phyloP scores from a whole-genome alignment of 768 basidiomycete genomes.

The Russula lepida region DNA sequence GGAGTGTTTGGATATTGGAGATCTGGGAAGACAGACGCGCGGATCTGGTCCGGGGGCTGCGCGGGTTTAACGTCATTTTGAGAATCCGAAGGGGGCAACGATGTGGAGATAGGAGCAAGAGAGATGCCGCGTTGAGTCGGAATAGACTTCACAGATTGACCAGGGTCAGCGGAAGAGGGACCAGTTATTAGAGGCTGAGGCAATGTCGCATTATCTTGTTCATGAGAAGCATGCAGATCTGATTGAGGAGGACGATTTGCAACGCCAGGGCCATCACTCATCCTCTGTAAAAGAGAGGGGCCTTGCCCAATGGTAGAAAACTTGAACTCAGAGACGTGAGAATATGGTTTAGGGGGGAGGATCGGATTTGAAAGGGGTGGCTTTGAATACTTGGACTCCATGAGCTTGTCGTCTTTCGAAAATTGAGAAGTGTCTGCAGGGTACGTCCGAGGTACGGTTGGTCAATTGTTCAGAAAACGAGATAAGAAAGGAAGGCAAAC shows the following conservation, averaged over 20 bases:
- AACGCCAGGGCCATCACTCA: not conserved
- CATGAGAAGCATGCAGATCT: not conserved
- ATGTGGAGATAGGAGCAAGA: not conserved
- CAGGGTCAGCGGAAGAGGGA: not conserved
- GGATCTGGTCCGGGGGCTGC: not conserved
- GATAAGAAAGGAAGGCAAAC: not conserved
- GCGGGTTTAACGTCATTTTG: not conserved
- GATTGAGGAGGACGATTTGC: not conserved
- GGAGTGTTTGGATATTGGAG: slow-evolving; percentile 8
- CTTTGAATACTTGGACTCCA: not conserved
- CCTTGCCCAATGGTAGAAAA: slow-evolving; percentile 10
- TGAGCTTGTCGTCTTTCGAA: not conserved
- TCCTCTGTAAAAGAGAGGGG: slow-evolving; percentile 7
- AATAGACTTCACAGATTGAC: not conserved
- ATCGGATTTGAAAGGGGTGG: not conserved
- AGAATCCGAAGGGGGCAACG: not conserved
- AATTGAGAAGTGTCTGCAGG: not conserved
- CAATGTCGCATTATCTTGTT: not conserved
- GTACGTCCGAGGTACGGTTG: not conserved
- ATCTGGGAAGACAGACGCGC: slow-evolving; percentile 6
- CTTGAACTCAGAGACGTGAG: slow-evolving; percentile 1
- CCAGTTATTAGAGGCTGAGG: not conserved
- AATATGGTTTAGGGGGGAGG: not conserved
- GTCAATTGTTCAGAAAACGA: not conserved
- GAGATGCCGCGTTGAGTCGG: not conserved